These are phyloP conservation scores for Thalia dealbata DNA, from an alignment of 176 grass and related monocot species.

Conservation along the genomic window DNA sequence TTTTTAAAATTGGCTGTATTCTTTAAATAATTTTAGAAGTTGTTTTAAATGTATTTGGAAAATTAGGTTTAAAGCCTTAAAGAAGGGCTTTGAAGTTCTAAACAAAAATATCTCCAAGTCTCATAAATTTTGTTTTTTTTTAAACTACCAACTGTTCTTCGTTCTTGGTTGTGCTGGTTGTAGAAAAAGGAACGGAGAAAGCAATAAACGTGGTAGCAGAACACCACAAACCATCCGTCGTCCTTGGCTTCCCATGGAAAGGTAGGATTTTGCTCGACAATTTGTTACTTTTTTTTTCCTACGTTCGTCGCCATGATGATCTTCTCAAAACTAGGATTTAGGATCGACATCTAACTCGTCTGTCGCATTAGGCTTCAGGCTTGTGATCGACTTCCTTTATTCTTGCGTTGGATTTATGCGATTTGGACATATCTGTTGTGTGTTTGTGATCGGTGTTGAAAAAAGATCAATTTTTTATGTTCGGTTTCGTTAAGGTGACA, in stretches of 20 bases:
- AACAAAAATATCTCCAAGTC: too few species aligned
- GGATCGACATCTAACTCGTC: not conserved
- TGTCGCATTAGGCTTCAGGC: not conserved
- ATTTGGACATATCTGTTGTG: not conserved
- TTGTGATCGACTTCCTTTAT: not conserved
- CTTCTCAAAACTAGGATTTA: not conserved
- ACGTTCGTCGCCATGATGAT: not conserved
- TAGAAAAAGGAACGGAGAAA: not conserved
- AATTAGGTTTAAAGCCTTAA: too few species aligned
- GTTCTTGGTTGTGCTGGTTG: not conserved
- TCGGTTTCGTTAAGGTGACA: not conserved
- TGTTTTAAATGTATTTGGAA: too few species aligned
- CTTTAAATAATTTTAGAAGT: too few species aligned
- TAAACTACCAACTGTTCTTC: not conserved
- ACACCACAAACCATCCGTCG: not conserved
- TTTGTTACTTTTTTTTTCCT: not conserved
- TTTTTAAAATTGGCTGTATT: too few species aligned
- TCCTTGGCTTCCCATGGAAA: not conserved
- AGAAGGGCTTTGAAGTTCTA: too few species aligned
- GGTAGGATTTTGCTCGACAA: not conserved
- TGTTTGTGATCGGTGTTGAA: not conserved
- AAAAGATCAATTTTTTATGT: not conserved
- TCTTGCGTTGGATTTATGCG: not conserved
- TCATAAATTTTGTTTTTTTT: too few species aligned
- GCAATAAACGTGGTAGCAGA: not conserved